Conservation (phyloP, 208 protist genomes). For the Leishmania guyanensis region DNA sequence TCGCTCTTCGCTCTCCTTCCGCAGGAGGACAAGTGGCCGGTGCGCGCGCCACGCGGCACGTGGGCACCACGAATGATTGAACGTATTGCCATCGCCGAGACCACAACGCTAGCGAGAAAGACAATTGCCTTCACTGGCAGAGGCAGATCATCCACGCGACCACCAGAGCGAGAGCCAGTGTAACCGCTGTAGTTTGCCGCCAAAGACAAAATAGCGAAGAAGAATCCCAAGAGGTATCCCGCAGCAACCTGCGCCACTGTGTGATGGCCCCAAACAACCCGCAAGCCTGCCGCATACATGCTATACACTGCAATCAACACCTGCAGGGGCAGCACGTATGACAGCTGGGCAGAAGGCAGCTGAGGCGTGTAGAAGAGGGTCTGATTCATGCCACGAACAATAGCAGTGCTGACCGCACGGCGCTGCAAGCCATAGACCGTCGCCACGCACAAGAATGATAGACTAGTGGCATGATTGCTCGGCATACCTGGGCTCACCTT, state of each 20-base stretch:
- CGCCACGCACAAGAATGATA: conserved; percentile 44
- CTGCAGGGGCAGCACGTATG: conserved; percentile 24
- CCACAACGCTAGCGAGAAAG: conserved; percentile 11
- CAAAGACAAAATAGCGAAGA: conserved; percentile 21
- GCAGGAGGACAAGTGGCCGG: neutral
- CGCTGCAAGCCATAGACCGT: conserved; percentile 33
- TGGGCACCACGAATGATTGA: conserved; percentile 20
- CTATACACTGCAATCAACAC: conserved; percentile 34
- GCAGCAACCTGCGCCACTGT: conserved; percentile 52
- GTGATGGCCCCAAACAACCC: conserved; percentile 49
- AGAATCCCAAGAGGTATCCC: conserved; percentile 38
- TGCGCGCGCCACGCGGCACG: neutral
- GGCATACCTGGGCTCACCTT: conserved; percentile 69
- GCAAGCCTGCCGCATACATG: conserved; percentile 40
- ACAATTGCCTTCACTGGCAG: conserved; percentile 20
- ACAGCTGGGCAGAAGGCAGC: conserved; percentile 4
- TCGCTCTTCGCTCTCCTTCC: neutral
- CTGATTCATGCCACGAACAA: neutral
- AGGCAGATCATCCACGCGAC: conserved; percentile 48
- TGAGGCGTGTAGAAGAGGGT: neutral
- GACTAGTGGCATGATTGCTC: conserved; percentile 65
- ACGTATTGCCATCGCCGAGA: conserved; percentile 19
- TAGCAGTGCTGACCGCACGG: neutral
- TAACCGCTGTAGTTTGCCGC: conserved; percentile 43
- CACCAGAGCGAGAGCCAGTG: conserved; percentile 24